phyloP scores from a whole-genome alignment of 805 yeast genomes.

The Candida silvicultrix region DNA sequence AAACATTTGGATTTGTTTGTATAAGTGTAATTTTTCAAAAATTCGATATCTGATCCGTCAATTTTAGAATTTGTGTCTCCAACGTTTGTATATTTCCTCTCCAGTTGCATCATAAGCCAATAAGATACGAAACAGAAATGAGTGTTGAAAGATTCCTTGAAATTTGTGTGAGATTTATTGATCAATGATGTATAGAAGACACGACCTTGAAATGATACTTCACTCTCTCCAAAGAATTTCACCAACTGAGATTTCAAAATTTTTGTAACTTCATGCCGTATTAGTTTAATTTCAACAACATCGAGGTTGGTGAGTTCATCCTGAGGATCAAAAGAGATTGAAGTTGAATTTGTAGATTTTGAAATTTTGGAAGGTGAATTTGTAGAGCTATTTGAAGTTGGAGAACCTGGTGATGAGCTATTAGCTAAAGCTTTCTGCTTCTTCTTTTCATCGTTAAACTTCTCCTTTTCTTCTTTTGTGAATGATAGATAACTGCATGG shows the following conservation, averaged over 20 bases:
- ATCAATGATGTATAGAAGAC: constrained; percentile 8
- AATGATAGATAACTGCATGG: constrained; percentile 20
- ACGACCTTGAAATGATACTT: constrained; percentile 2
- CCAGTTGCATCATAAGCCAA: constrained; percentile 16
- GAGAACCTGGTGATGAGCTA: constrained; percentile 1
- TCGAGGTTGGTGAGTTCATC: background rate
- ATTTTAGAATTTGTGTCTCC: background rate
- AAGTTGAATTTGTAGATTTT: background rate
- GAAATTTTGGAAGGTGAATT: background rate
- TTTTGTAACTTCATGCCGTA: constrained; percentile 7
- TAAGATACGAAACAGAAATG: constrained; percentile 5
- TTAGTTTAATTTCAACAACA: constrained; percentile 1
- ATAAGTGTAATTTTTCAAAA: constrained; percentile 1
- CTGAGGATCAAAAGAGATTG: background rate
- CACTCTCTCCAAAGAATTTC: constrained; percentile 9
- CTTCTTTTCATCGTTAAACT: constrained; percentile 8
- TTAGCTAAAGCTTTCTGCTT: constrained; percentile 1
- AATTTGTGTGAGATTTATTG: constrained; percentile 5
- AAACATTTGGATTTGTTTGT: constrained; percentile 6
- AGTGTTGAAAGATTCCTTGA: constrained; percentile 3
- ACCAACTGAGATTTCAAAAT: constrained; percentile 8
- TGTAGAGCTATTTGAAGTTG: constrained; percentile 3
- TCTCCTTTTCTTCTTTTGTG: constrained; percentile 14
- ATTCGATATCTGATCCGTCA: constrained; percentile 1
- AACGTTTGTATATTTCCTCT: constrained; percentile 5